A percentile compares a stretch with the other conserved stretches of the same genome.
phyloP scores from a whole-genome alignment of 768 basidiomycete genomes.

The Rhizopogon vesiculosus region DNA sequence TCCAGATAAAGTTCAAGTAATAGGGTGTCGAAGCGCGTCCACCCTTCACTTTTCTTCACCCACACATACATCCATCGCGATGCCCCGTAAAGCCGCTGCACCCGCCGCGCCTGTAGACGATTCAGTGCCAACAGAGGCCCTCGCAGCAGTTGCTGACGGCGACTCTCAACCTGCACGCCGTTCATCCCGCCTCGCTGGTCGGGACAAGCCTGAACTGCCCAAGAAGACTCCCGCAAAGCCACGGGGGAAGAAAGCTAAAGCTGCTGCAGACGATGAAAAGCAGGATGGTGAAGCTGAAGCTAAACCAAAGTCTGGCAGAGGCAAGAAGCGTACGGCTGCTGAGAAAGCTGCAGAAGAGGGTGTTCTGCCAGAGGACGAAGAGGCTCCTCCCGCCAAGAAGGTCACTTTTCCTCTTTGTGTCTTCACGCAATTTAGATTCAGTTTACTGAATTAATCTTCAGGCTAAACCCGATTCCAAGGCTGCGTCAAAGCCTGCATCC shows the following conservation, averaged over 20 bases:
- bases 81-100: constrained; percentile 70
- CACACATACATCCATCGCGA: constrained; percentile 21
- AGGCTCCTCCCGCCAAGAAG: constrained; percentile 61
- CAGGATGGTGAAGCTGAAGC: constrained; percentile 44
- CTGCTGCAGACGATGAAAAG: constrained; percentile 16
- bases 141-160: constrained; percentile 20
- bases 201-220: constrained; percentile 47
- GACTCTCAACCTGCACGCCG: constrained; percentile 51
- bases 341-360: constrained; percentile 36
- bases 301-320: constrained; percentile 43
- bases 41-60: constrained; percentile 9
- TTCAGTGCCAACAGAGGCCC: neutral
- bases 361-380: constrained; percentile 32
- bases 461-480: constrained; percentile 32
- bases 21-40: constrained; percentile 27
- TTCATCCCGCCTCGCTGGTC: constrained; percentile 71
- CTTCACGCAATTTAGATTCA: constrained; percentile 1
- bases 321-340: constrained; percentile 50
- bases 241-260: constrained; percentile 41
- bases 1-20: constrained; percentile 28
- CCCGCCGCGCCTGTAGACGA: constrained; percentile 32
- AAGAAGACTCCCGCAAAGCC: constrained; percentile 68
- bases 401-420: constrained; percentile 27
- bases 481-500: constrained; percentile 28
- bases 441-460: constrained; percentile 12